These are phyloP conservation scores for Cicer cuneatum DNA, from an alignment of 306 rosid genomes.

Conservation along the genomic window DNA sequence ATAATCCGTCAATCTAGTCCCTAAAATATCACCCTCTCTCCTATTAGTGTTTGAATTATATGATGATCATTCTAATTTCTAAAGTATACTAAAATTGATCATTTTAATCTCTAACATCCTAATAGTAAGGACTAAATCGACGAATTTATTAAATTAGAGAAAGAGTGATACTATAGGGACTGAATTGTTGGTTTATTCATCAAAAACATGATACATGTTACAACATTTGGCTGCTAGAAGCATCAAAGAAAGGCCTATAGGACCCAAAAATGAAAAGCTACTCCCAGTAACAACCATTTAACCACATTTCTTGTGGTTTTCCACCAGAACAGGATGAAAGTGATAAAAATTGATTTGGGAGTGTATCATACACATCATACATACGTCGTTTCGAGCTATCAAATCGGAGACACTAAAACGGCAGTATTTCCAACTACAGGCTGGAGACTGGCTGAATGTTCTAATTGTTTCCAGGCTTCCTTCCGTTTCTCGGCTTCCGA, in stretches of 20 bases:
- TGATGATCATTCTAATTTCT: no score
- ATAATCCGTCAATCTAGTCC: no score
- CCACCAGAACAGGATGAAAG: conserved; percentile 42
- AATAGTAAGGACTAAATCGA: no score
- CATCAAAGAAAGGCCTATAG: conserved; percentile 44
- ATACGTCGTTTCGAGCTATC: conserved; percentile 45
- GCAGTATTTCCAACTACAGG: conserved; percentile 82
- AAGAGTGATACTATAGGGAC: no score
- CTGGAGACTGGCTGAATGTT: conserved; percentile 72
- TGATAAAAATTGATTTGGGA: conserved; percentile 27
- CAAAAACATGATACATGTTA: conserved; percentile 52
- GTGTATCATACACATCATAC: conserved; percentile 44
- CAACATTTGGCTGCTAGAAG: conserved; percentile 55
- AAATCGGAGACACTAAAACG: conserved; percentile 71
- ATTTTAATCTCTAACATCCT: no score
- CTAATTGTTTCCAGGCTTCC: conserved; percentile 80
- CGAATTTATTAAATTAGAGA: no score
- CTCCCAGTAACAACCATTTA: conserved; percentile 57
- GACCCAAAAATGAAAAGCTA: conserved; percentile 41
- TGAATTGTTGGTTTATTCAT: no score
- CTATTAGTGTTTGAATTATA: no score
- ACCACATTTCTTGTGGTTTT: conserved; percentile 49
- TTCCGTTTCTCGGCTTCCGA: conserved; percentile 63
- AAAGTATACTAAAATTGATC: no score
- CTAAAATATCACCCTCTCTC: no score